These are phyloP conservation scores for Ilex aquifolium DNA, from an alignment of 257 asterid genomes.

Conservation along the genomic window DNA sequence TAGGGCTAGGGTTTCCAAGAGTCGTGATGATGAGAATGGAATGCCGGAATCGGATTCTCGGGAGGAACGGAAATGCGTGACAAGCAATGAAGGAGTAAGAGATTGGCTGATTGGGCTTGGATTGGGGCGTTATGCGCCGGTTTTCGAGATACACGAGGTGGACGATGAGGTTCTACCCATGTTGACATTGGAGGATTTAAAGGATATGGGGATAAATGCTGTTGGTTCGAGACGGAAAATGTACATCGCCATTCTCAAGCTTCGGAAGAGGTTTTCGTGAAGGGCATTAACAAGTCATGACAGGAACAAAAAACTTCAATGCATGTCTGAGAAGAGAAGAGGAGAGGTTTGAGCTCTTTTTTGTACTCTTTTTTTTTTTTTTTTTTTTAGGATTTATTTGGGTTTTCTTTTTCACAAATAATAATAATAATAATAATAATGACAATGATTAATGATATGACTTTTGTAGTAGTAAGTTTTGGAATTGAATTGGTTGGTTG, in stretches of 20 bases:
- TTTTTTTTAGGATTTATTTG: too few relatives aligned
- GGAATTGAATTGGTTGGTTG: too few relatives aligned
- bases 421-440: too few relatives aligned
- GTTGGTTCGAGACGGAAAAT: constrained; percentile 89
- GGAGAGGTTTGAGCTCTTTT: too few relatives aligned
- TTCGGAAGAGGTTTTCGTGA: constrained; percentile 67
- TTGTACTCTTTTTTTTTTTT: too few relatives aligned
- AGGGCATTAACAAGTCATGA: too few relatives aligned
- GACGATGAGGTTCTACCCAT: constrained; percentile 79
- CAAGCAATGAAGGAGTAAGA: constrained; percentile 36
- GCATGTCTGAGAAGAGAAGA: too few relatives aligned
- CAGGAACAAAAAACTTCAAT: too few relatives aligned
- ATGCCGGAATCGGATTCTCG: not conserved
- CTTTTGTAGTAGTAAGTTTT: too few relatives aligned
- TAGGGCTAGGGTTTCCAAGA: constrained; percentile 47
- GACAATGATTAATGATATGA: too few relatives aligned
- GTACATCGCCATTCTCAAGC: constrained; percentile 62
- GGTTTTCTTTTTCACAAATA: too few relatives aligned
- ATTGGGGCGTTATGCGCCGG: constrained; percentile 65
- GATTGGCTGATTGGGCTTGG: constrained; percentile 89
- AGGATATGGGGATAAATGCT: constrained; percentile 89
- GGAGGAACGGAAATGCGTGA: not conserved
- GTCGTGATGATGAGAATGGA: constrained; percentile 24
- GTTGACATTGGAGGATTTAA: constrained; percentile 88
- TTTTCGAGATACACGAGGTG: constrained; percentile 84